A percentile compares a stretch with the other conserved stretches of the same genome.
phyloP scores from a whole-genome alignment of 108 stramenopile species.

The Phaeodactylum tricornutum region DNA sequence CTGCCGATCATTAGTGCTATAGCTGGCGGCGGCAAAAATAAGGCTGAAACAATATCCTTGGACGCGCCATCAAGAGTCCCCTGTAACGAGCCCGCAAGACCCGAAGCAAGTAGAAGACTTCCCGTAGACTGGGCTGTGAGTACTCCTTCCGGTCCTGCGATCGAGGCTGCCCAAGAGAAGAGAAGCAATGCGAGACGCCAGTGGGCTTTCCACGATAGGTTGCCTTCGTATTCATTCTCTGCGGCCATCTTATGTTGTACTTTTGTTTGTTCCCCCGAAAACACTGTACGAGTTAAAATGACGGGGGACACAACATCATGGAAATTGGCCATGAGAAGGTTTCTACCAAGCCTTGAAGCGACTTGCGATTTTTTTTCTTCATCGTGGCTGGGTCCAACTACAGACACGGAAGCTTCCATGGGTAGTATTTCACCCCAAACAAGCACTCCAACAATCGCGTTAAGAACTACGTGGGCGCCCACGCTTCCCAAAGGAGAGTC shows the following conservation, averaged over 20 bases:
- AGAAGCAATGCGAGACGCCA: slow-evolving; percentile 60
- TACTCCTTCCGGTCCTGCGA: slow-evolving; percentile 60
- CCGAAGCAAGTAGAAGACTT: slow-evolving; percentile 49
- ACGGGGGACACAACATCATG: slow-evolving; percentile 81
- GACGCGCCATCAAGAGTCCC: slow-evolving; percentile 10
- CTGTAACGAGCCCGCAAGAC: slow-evolving; percentile 57
- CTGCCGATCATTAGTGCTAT: slow-evolving; percentile 37
- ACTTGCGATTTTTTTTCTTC: slow-evolving; percentile 40
- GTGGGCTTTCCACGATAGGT: slow-evolving; percentile 55
- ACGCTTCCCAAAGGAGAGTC: slow-evolving; percentile 67
- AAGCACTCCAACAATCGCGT: slow-evolving; percentile 47
- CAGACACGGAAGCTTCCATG: background rate
- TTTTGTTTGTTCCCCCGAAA: slow-evolving; percentile 30
- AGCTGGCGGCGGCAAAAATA: slow-evolving; percentile 39
- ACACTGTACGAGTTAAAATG: slow-evolving; percentile 64
- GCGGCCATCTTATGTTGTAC: background rate
- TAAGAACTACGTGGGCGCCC: slow-evolving; percentile 54
- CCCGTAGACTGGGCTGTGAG: slow-evolving; percentile 48
- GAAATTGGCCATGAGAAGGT: slow-evolving; percentile 57
- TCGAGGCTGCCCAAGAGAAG: slow-evolving; percentile 69
- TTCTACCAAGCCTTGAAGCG: slow-evolving; percentile 59
- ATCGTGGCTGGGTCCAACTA: slow-evolving; percentile 9
- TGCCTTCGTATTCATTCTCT: background rate
- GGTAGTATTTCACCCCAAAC: slow-evolving; percentile 61
- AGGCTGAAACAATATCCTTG: slow-evolving; percentile 2